phyloP scores from a whole-genome alignment of 2,329 filamentous ascomycete genomes.

The Phoma sp. region DNA sequence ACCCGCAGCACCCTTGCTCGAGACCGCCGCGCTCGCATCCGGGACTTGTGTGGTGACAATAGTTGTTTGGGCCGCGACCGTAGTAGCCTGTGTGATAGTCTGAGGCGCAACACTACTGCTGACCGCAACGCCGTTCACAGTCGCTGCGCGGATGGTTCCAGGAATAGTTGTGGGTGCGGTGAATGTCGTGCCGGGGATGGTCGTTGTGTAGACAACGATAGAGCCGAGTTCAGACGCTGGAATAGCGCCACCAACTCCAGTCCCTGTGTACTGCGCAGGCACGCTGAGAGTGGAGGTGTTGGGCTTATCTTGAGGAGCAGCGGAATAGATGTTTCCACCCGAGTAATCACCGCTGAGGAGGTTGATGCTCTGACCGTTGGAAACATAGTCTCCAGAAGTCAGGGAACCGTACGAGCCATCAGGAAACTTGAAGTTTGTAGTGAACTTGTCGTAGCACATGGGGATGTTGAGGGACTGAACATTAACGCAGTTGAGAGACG shows the following conservation, averaged over 20 bases:
- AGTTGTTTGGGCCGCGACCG: constrained; percentile 29
- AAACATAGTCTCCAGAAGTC: constrained; percentile 54
- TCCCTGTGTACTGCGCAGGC: constrained; percentile 56
- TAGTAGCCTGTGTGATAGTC: constrained; percentile 35
- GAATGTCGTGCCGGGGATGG: constrained; percentile 36
- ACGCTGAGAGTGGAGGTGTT: constrained; percentile 55
- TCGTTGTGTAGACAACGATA: constrained; percentile 46
- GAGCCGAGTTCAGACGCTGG: constrained; percentile 54
- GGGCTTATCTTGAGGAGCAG: constrained; percentile 48
- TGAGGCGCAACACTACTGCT: constrained; percentile 28
- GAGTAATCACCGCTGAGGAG: constrained; percentile 56
- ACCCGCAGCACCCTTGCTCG: constrained; percentile 22
- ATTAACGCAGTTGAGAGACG: constrained; percentile 52
- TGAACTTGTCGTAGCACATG: constrained; percentile 62
- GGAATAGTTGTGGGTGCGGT: constrained; percentile 33
- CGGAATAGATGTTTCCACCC: constrained; percentile 56
- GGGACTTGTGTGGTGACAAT: constrained; percentile 26
- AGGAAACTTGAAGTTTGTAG: constrained; percentile 58
- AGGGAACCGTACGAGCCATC: constrained; percentile 58
- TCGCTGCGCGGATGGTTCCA: constrained; percentile 26
- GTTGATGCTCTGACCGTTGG: constrained; percentile 51
- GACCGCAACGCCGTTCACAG: constrained; percentile 25
- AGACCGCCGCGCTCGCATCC: constrained; percentile 2
- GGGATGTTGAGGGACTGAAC: constrained; percentile 52
- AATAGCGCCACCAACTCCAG: constrained; percentile 56